Base-by-base conservation (phyloP, 2,329 filamentous ascomycete species). In the Pezicula neosporulosa region DNA sequence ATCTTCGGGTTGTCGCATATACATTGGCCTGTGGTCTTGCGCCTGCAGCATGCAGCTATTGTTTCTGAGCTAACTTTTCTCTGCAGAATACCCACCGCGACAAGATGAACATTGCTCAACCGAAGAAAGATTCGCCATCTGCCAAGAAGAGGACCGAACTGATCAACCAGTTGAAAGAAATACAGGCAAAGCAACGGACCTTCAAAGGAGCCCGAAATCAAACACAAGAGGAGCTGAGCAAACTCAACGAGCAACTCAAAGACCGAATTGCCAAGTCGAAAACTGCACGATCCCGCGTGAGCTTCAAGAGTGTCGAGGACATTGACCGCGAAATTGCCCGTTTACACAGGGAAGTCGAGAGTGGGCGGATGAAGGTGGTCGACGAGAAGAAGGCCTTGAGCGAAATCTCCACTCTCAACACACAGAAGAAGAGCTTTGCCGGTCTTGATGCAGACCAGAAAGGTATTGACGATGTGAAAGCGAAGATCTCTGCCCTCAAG, bases 351-450 rank as follows among this genome's bases (percentile, higher is more conserved):
- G 82, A 93, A 69, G 91, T 97, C 62, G 89, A 96, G 70, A 82
- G 85, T 35, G 93, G 93, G 58, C 87, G 82, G 69, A 92, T 99
- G 87, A 96, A 92, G 75, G 77, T 99, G 47, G 94, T 97, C 10
- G 94, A 99, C 63, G 94, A 97, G 82, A 95, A 90, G 80, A 97
- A 97, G 81, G 86, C 90, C 8, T 79, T 97, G 18, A 75, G 81
- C 47, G 90, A 97, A 64, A 86, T 96, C 63, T 89, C 87, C 45
- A 86, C 76, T 68, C 76, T 97, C 60, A 86, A 88, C 71, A 96
- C 95, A 78, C 82, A 88, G 66, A 89, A 89, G 75, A 97, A 97
- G 83, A 87, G 84, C 72, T 97, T 99, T 69, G 83, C 85, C 52
- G 82, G 85, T 56, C 87, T 97, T 65, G 90, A 96, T 54, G 85